Evolutionary conservation across 1,284 basidiomycete species (phyloP), one percentile per base, ranked within the genome.

Genomic region (Sutorius eximius): DNA sequence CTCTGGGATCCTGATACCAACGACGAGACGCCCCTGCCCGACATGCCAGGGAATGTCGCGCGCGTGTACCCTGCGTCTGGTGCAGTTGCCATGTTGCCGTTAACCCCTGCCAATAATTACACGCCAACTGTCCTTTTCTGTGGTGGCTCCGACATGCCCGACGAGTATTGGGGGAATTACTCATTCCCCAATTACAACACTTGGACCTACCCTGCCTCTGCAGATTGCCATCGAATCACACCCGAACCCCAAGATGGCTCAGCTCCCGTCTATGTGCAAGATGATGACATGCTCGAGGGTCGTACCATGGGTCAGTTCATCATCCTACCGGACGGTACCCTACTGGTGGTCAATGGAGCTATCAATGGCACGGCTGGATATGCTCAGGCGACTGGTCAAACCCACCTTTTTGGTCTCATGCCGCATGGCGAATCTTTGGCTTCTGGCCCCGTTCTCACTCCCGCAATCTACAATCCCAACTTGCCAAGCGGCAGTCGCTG

Each of bases 41-140:
- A 77, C 59, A 87, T 88, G 86, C 86, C 86, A 1, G 72, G 72
- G 24, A 68, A 80, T 53, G 84, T 94, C 49, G 80, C 84, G 42
- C 88, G 93, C 53, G 92, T 95, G 32, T 98, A 98, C 75, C 95
- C 95, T 38, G 95, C 91, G 0, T 95, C 93, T 1, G 95, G 88
- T 52, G 95, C 90, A 10, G 85, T 83, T 1, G 91, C 89, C 50
- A 94, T 98, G 92, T 76, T 96, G 7, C 95, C 95, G 1, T 77
- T 98, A 38, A 95, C 91, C 0, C 91, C 92, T 5, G 86, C 80
- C 52, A 96, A 97, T 79, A 88, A 92, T 73, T 98, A 90, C 76
- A 84, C 80, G 0, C 89, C 89, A 1, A 93, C 92, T 0, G 73
- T 97, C 57, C 68, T 96, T 49, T 95, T 96, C 77, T 97, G 94